Base-by-base conservation (phyloP, 495 filamentous ascomycete species). In the Melanomma pulvis-pyrius region DNA sequence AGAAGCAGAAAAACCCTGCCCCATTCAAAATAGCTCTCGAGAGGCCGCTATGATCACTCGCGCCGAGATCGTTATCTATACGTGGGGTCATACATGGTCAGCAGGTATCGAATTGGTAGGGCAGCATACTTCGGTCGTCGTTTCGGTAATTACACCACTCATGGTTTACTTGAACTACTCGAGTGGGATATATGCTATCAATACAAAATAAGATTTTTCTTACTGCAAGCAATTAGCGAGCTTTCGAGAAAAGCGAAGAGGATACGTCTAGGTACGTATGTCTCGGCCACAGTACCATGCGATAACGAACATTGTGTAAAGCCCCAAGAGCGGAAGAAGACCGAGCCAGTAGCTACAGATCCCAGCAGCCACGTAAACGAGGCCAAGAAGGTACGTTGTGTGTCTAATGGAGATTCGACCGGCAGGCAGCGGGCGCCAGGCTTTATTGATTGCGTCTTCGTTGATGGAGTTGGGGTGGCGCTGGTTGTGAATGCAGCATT, bases 361-460 rank as follows among this genome's bases (percentile, higher is more conserved):
- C 9, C 39, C 39, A 2, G 39, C 3, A 44, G n/a, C 17, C 8
- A 12, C 5, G 17, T 15, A 15, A 12, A 44, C 39, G 39, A 44
- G 24, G 9, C 54, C 49, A 55, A 54, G 32, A 30, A 46, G 22
- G 26, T 29, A 15, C 28, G 76, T 73, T 4, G 82, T 75, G 34
- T 82, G 73, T 0, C 67, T 68, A 0, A 68, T 41, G 9, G 76
- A 79, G 13, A 86, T 69, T 11, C 76, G 74, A 1, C 75, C 71
- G 0, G 72, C 67, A 0, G 82, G 83, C 2, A 88, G 74, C 0
- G 82, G 81, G 0, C 85, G 78, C 82, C 84, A 87, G 2, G 82
- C 81, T 71, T 87, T 88, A 75, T 88, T 88, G 67, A 83, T 64
- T 0, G 39, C 13, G 61, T 86, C 84, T 70, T 86, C 84, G 0